Evolutionary conservation across 179 eudicot genomes (phyloP).

Genomic region (Sideroxylon spinosum): DNA sequence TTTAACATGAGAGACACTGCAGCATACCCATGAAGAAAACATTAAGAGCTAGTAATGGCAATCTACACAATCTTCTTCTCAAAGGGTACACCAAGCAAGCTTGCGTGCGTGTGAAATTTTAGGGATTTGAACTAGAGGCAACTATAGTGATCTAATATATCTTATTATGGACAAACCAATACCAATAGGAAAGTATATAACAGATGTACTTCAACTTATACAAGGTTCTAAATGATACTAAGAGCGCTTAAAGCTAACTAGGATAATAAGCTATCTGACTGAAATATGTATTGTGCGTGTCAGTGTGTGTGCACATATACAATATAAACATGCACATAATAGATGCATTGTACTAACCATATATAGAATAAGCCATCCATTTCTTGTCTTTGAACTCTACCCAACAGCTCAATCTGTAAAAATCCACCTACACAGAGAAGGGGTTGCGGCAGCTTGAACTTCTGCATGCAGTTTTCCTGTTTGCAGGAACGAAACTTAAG

Average conservation of each 20-base stretch:
- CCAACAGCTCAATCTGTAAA: constrained; percentile 75
- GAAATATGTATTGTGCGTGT: too few species aligned
- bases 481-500: constrained; percentile 13
- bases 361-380: constrained; percentile 67
- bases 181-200: neutral
- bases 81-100: neutral
- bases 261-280: neutral
- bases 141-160: neutral
- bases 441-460: constrained; percentile 73
- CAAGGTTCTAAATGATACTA: neutral
- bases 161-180: neutral
- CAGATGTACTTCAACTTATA: too few species aligned
- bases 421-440: constrained; percentile 80
- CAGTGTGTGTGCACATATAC: neutral
- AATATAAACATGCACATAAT: neutral
- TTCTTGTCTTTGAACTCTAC: constrained; percentile 76
- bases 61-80: neutral
- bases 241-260: neutral
- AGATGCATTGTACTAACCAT: constrained; percentile 48
- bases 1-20: constrained; percentile 69
- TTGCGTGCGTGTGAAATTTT: neutral
- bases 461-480: constrained; percentile 65
- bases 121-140: neutral
- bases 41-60: neutral
- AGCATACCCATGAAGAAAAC: neutral